These are phyloP conservation scores for Lindgomyces ingoldianus DNA, from an alignment of 495 filamentous ascomycete species.

Conservation along the genomic window DNA sequence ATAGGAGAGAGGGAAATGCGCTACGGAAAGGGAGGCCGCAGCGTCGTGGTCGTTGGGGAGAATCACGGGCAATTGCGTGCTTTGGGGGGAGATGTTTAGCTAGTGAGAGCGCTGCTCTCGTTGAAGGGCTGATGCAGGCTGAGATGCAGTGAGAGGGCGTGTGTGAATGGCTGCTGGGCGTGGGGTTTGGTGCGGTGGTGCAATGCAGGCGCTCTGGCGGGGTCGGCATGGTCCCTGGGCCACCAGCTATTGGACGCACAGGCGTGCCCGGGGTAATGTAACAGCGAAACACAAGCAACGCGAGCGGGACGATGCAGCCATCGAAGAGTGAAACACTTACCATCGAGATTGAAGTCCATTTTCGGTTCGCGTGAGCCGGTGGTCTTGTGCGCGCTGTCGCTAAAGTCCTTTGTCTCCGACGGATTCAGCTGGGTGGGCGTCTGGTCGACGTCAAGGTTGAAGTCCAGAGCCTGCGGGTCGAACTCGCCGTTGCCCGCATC, in stretches of 20 bases:
- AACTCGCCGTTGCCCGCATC: constrained; percentile 48
- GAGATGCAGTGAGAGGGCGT: not conserved
- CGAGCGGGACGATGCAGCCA: not conserved
- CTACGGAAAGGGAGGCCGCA: not conserved
- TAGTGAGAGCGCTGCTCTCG: not conserved
- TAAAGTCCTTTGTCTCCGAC: constrained; percentile 4
- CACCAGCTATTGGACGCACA: constrained; percentile 11
- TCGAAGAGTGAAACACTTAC: constrained; percentile 30
- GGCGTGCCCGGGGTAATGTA: constrained; percentile 12
- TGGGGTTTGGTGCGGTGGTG: constrained; percentile 25
- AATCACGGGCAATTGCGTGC: constrained; percentile 42
- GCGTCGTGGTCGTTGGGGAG: not conserved
- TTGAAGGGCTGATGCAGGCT: constrained; percentile 3
- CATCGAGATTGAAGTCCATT: constrained; percentile 40
- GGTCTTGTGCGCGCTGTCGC: not conserved
- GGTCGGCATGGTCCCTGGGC: constrained; percentile 21
- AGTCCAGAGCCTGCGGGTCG: constrained; percentile 17
- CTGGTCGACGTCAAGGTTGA: constrained; percentile 32
- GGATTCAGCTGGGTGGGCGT: constrained; percentile 22
- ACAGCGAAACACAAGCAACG: constrained; percentile 2
- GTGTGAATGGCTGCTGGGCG: constrained; percentile 17
- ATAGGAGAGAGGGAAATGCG: constrained; percentile 8
- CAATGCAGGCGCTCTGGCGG: constrained; percentile 30
- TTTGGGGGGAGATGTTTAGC: constrained; percentile 12
- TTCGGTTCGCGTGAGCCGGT: too few species aligned